A percentile compares a stretch with the other conserved stretches of the same genome.
phyloP scores from a whole-genome alignment of 2,329 filamentous ascomycete genomes.

The Penicillium sp. region DNA sequence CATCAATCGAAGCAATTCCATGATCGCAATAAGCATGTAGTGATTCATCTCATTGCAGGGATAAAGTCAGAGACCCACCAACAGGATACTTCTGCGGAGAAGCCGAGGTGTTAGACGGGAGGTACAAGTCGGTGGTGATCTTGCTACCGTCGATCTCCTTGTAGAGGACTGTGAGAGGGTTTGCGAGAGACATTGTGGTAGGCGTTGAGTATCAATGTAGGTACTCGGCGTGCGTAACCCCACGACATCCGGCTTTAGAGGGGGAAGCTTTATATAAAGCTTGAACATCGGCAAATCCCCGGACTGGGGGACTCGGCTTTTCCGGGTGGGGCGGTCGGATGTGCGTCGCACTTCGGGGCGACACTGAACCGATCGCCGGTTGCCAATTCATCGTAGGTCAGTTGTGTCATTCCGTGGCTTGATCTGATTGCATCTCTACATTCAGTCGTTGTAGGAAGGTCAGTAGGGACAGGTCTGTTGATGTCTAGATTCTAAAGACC shows the following conservation, averaged over 20 bases:
- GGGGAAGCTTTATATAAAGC: conserved; percentile 12
- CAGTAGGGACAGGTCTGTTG: too few species aligned
- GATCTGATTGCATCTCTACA: too few species aligned
- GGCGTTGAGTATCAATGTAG: background rate
- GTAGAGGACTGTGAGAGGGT: conserved; percentile 31
- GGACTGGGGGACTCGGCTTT: conserved; percentile 20
- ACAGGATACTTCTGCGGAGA: conserved; percentile 30
- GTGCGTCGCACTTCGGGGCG: background rate
- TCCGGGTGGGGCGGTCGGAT: conserved; percentile 16
- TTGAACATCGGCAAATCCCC: conserved; percentile 14
- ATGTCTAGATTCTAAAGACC: too few species aligned
- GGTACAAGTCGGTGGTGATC: conserved; percentile 38
- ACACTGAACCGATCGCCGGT: background rate
- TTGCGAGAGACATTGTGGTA: conserved; percentile 19
- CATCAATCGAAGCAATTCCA: background rate
- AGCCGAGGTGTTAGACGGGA: conserved; percentile 23
- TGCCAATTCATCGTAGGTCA: too few species aligned
- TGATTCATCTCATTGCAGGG: background rate
- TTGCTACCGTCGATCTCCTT: conserved; percentile 32
- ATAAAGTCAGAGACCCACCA: conserved; percentile 26
- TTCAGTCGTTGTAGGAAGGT: too few species aligned
- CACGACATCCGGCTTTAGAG: background rate
- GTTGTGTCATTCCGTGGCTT: too few species aligned
- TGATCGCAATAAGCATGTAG: background rate
- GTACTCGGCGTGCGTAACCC: background rate